Conservation (phyloP, 768 basidiomycete genomes). For the Pulveroboletus sp. region DNA sequence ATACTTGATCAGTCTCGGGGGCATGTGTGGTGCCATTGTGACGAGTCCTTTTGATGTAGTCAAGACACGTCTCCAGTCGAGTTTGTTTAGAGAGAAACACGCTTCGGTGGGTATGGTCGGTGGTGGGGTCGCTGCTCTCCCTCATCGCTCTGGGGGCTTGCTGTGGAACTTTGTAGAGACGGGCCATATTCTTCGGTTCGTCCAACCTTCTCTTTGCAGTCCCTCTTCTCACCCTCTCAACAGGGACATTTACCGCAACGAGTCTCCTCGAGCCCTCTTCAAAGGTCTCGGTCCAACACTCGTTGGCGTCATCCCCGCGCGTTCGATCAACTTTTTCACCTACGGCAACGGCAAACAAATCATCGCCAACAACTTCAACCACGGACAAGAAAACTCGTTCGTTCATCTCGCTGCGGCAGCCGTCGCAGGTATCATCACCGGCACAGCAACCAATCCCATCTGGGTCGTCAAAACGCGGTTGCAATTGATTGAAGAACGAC, state of each 20-base stretch:
- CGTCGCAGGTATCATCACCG: constrained; percentile 80
- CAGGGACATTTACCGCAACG: constrained; percentile 85
- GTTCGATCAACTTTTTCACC: constrained; percentile 96
- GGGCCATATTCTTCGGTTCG: constrained; percentile 79
- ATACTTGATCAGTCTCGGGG: constrained; percentile 67
- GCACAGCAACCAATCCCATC: constrained; percentile 94
- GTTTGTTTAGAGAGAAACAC: constrained; percentile 62
- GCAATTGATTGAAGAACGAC: constrained; percentile 57
- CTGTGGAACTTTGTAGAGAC: constrained; percentile 96
- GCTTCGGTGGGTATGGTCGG: constrained; percentile 31
- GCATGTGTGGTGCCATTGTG: constrained; percentile 96
- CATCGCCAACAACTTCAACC: constrained; percentile 79
- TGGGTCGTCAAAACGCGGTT: constrained; percentile 99
- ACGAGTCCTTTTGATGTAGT: constrained; percentile 99
- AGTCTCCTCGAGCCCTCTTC: constrained; percentile 88
- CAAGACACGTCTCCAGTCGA: constrained; percentile 94
- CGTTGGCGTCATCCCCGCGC: constrained; percentile 92
- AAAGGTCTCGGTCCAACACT: constrained; percentile 93
- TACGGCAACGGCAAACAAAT: constrained; percentile 96
- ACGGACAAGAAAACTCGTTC: constrained; percentile 72
- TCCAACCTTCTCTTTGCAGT: background rate
- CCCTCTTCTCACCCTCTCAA: background rate
- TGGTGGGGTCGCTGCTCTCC: constrained; percentile 29
- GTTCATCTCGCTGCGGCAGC: constrained; percentile 89
- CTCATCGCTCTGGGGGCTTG: constrained; percentile 46